Evolutionary conservation across 495 filamentous ascomycete genomes (phyloP), one percentile per base, ranked within the genome.

Genomic region (Aspergillus nanangensis): DNA sequence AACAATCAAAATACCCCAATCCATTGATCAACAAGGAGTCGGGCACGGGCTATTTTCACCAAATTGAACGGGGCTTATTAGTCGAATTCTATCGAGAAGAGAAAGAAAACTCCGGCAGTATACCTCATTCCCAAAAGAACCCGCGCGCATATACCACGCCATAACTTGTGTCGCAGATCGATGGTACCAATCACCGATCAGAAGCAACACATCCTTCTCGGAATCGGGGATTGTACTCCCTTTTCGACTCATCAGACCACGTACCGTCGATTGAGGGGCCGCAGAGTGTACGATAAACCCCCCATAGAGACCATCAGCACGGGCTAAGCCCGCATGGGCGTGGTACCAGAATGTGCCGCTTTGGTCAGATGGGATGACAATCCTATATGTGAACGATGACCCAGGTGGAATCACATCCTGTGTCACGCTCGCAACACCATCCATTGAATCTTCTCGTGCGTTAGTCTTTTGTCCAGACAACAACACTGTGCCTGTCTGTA

Each of bases 321-420:
- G 83, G 55, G 84, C 80, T 5, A 77, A 76, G 23, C 70, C 71
- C 7, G 73, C 65, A 56, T 91, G 87, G 2, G 84, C 84, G 62
- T 91, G 87, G 57, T 90, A 90, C 88, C 88, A 91, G 63, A 87
- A 91, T 1, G 86, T 88, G 14, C 87, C 87, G 5, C 79, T 80
- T 61, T 90, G 82, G 48, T 84, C 68, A 15, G 79, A 57, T 63
- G 87, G 57, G 59, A 88, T 86, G 11, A 82, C 84, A 56, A 93
- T 82, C 58, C 89, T 83, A 55, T 90, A 90, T n/a, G 72, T 78
- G 44, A 90, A 83, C 29, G 66, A 75, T 24, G 63, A 58, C 7
- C 86, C 87, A 0, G 86, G 81, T 4, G 71, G 56, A 35, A 88
- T 79, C 3, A 75, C 58, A 47, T 83, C 88, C 56, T 92, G 87